phyloP scores from a whole-genome alignment of 2,329 filamentous ascomycete genomes.

The Scytalidium lignicola region DNA sequence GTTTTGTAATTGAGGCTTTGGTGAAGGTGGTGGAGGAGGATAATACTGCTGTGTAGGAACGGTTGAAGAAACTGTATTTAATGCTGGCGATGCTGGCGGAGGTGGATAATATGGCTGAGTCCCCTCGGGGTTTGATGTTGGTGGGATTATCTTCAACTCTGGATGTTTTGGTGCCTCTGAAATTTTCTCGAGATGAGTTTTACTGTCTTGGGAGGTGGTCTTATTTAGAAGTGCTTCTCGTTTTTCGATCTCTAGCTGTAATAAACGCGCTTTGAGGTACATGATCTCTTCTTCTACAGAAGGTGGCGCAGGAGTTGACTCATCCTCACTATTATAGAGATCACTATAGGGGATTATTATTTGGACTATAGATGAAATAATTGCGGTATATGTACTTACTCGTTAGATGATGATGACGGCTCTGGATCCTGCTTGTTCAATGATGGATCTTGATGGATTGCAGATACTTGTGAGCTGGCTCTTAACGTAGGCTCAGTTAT shows the following conservation, averaged over 20 bases:
- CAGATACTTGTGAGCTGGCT: not conserved
- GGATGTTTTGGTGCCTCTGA: not conserved
- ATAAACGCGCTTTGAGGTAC: conserved; percentile 17
- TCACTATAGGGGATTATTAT: no score
- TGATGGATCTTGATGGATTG: not conserved
- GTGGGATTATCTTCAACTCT: conserved; percentile 1
- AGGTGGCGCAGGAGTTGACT: conserved; percentile 2
- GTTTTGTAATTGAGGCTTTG: not conserved
- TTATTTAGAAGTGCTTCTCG: conserved; percentile 6
- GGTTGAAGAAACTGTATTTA: not conserved
- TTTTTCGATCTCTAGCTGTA: conserved; percentile 23
- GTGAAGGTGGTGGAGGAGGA: not conserved
- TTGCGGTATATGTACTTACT: not conserved
- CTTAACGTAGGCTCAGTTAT: not conserved
- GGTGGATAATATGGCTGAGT: conserved; percentile 3
- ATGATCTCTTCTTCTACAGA: conserved; percentile 21
- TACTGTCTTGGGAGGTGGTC: not conserved
- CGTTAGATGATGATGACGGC: not conserved
- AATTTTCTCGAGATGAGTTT: not conserved
- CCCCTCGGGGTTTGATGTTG: not conserved
- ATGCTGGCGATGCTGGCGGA: not conserved
- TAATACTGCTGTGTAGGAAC: no score
- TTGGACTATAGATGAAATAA: no score
- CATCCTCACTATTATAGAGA: not conserved
- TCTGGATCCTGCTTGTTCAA: not conserved